A percentile compares a stretch with the other conserved stretches of the same genome.
phyloP scores from a whole-genome alignment of 1,139 yeast genomes.

The Taphrina wiesneri region DNA sequence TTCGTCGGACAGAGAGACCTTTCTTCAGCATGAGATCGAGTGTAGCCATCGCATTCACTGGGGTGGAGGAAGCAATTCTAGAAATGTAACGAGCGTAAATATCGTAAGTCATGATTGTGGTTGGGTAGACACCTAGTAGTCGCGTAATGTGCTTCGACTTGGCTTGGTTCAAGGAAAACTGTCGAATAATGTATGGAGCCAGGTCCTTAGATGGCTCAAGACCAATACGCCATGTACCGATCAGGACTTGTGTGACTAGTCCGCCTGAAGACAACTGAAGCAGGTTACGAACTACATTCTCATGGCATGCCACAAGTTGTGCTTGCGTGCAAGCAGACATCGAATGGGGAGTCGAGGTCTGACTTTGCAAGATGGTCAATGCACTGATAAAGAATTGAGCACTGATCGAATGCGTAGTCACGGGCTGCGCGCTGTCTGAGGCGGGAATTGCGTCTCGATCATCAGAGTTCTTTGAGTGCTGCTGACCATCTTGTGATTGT shows the following conservation, averaged over 20 bases:
- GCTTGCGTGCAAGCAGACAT: background rate
- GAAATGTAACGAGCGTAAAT: constrained; percentile 21
- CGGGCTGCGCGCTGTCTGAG: background rate
- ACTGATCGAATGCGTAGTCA: background rate
- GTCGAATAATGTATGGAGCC: background rate
- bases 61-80: background rate
- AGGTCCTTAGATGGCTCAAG: background rate
- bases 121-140: background rate
- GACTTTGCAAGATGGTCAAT: background rate
- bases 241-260: background rate
- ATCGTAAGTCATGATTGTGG: background rate
- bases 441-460: background rate
- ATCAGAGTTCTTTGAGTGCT: background rate
- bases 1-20: background rate
- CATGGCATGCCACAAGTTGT: background rate
- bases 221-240: background rate
- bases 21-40: background rate
- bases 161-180: background rate
- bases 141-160: background rate
- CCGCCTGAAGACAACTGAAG: background rate
- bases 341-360: background rate
- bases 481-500: background rate
- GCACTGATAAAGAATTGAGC: background rate
- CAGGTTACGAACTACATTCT: background rate
- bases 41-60: background rate